Percentiles rank a stretch among this genome's conserved stretches.
Evolutionary conservation across 305 asterid species (phyloP).

Genomic region (Solanum hybrid): DNA sequence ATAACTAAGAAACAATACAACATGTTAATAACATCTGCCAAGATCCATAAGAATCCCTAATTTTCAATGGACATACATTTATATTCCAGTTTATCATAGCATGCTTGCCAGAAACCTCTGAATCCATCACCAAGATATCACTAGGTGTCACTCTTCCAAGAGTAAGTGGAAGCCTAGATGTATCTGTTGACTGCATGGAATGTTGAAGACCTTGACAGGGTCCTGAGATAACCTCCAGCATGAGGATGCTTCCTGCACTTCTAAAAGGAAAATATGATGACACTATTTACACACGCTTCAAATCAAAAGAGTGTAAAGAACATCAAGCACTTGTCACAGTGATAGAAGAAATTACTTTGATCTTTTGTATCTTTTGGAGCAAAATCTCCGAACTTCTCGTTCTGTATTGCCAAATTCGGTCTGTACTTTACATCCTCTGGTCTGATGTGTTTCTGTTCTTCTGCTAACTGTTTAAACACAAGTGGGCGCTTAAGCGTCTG

Average conservation of each 20-base stretch:
- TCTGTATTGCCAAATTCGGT: slow-evolving; percentile 35
- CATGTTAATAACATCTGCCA: background rate
- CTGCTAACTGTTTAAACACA: slow-evolving; percentile 34
- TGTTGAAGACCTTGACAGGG: slow-evolving; percentile 70
- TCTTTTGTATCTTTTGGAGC: slow-evolving; percentile 31
- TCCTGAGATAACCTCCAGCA: slow-evolving; percentile 88
- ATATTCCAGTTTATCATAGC: slow-evolving; percentile 85
- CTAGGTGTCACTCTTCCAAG: slow-evolving; percentile 93
- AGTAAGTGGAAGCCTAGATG: slow-evolving; percentile 68
- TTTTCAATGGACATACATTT: slow-evolving; percentile 41
- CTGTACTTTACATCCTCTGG: slow-evolving; percentile 35
- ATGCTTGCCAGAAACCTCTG: slow-evolving; percentile 98
- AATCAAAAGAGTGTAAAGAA: slow-evolving; percentile 5
- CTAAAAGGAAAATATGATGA: slow-evolving; percentile 74
- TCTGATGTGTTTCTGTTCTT: slow-evolving; percentile 33
- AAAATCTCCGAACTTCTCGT: slow-evolving; percentile 23
- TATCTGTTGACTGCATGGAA: slow-evolving; percentile 54
- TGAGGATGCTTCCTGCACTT: slow-evolving; percentile 91
- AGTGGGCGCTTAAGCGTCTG: slow-evolving; percentile 63
- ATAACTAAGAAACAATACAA: background rate
- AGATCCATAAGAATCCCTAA: slow-evolving; percentile 5
- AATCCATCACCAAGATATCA: slow-evolving; percentile 68
- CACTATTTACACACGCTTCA: slow-evolving; percentile 40
- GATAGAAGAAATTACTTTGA: slow-evolving; percentile 54
- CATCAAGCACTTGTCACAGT: slow-evolving; percentile 13